Evolutionary conservation across 768 basidiomycete species (phyloP), one percentile per base, ranked within the genome.

Genomic region (Brasilioporus rufonigricans): DNA sequence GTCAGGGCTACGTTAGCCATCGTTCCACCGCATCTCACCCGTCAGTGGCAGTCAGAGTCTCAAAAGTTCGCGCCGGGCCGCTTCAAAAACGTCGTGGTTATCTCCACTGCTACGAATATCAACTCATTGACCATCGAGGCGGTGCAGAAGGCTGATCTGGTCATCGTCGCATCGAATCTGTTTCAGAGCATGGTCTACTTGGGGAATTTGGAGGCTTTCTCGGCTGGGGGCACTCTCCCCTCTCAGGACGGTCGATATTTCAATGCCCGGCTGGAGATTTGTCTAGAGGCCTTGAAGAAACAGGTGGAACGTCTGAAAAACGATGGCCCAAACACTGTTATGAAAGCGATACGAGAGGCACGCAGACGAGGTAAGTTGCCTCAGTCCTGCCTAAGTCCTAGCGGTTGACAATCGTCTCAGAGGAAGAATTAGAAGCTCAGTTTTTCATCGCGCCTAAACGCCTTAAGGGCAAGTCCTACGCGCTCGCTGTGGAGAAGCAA

Each of bases 41-140:
- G 86, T 43, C 95, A 98, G 67, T 98, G 95, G 95, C 81, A 80
- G 18, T 86, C 86, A 7, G 95, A 98, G 69, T 83, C 89, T 47
- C 71, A 76, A 61, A 94, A 96, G 71, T 98, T 98, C 70, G 78
- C 81, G 7, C 76, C 76, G 1, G 67, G 63, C 5, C 68, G 71
- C 38, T 71, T 73, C 62, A 73, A 73, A 39, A 77, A 76, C 9
- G 81, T 87, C 18, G 75, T 88, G 43, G 78, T 83, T 8, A 79
- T 96, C 56, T 79, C 83, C 5, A 86, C 83, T 0, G 85, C 87
- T 29, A 65, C 81, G 5, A 84, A 89, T 56, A 72, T 96, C 54
- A 93, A 94, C 65, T 70, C 76, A 4, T 73, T 83, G 27, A 89
- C 84, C 27, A 82, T 97, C 58, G 79, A 89, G 59, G 80, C 86